These are phyloP conservation scores for Eleusine coracana DNA, from an alignment of 176 grass and related monocot genomes.

Conservation along the genomic window DNA sequence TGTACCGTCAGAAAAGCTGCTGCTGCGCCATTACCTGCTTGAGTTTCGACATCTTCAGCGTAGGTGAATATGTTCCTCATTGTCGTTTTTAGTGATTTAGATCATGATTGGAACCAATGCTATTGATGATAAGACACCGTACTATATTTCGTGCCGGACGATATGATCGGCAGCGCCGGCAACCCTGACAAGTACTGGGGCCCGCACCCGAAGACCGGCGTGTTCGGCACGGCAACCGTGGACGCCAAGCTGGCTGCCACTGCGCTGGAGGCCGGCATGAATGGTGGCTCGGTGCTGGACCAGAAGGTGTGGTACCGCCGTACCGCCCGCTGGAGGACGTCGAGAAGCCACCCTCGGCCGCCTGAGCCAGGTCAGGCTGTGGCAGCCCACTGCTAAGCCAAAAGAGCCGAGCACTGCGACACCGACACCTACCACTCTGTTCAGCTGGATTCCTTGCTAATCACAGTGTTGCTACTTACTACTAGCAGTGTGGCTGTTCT, in stretches of 20 bases:
- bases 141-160: conserved; percentile 93
- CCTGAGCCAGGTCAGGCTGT: conserved; percentile 20
- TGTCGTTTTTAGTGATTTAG: too few species aligned
- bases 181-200: conserved; percentile 87
- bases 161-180: conserved; percentile 72
- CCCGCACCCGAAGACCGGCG: conserved; percentile 83
- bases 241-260: conserved; percentile 28
- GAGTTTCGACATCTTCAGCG: too few species aligned
- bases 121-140: too few species aligned
- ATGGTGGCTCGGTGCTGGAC: conserved; percentile 62
- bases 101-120: too few species aligned
- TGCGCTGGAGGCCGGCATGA: conserved; percentile 22
- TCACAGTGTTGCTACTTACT: not conserved
- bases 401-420: conserved; percentile 27
- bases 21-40: too few species aligned
- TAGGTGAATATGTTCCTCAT: too few species aligned
- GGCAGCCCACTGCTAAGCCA: not conserved
- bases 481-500: conserved; percentile 25
- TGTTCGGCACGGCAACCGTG: conserved; percentile 63
- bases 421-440: conserved; percentile 31
- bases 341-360: conserved; percentile 51
- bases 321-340: conserved; percentile 83
- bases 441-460: conserved; percentile 27
- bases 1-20: too few species aligned
- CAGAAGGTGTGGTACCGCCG: conserved; percentile 96